These are phyloP conservation scores for Pichia pseudocactophila DNA, from an alignment of 805 yeast genomes.

Conservation along the genomic window DNA sequence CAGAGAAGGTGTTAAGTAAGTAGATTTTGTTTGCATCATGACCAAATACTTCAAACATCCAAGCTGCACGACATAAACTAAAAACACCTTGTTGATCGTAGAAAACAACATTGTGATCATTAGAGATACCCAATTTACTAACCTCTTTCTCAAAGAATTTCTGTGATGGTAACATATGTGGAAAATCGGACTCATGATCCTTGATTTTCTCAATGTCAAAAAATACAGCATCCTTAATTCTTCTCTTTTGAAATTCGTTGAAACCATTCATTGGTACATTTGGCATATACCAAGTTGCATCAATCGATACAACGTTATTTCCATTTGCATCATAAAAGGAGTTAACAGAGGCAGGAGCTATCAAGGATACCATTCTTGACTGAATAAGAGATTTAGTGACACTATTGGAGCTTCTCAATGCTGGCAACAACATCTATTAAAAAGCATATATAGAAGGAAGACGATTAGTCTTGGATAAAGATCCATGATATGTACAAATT, in stretches of 20 bases:
- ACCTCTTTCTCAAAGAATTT: conserved; percentile 46
- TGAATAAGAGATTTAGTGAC: neutral
- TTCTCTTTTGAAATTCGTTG: conserved; percentile 46
- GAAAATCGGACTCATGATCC: conserved; percentile 53
- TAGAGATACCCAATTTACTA: conserved; percentile 45
- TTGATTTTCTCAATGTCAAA: conserved; percentile 71
- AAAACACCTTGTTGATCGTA: conserved; percentile 83
- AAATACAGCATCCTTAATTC: conserved; percentile 56
- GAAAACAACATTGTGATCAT: conserved; percentile 57
- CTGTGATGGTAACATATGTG: conserved; percentile 81
- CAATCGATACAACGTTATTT: conserved; percentile 45
- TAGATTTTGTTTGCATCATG: conserved; percentile 48
- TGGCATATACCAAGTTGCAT: conserved; percentile 92
- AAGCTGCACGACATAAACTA: conserved; percentile 84
- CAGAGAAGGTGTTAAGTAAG: conserved; percentile 59
- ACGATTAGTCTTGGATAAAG: no score
- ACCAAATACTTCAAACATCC: conserved; percentile 79
- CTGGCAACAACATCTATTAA: neutral
- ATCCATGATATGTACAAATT: no score
- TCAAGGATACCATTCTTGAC: conserved; percentile 11
- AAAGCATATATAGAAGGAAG: no score
- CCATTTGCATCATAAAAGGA: conserved; percentile 11
- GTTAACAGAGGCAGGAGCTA: conserved; percentile 20
- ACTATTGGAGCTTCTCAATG: neutral
- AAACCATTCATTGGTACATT: conserved; percentile 51